These are phyloP conservation scores for Ajuga chamaepitys DNA, from an alignment of 257 asterid genomes.

Conservation along the genomic window DNA sequence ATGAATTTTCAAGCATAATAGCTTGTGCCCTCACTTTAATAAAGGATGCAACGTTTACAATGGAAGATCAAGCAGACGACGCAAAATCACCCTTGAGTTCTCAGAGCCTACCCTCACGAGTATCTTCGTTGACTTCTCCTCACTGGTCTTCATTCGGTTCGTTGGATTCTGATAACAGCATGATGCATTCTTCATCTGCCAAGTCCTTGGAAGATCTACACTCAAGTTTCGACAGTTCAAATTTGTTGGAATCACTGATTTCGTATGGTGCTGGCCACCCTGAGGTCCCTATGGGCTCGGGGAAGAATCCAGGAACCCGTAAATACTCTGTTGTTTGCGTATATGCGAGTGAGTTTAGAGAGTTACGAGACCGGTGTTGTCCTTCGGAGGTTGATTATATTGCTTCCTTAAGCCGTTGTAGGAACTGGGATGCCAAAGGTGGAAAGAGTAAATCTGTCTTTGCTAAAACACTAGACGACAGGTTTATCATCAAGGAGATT, in stretches of 20 bases:
- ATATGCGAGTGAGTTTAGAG: constrained; percentile 57
- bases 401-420: constrained; percentile 88
- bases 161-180: constrained; percentile 38
- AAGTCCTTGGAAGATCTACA: constrained; percentile 39
- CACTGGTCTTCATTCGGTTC: constrained; percentile 63
- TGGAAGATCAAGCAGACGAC: constrained; percentile 33
- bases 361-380: constrained; percentile 66
- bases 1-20: constrained; percentile 86
- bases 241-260: constrained; percentile 56
- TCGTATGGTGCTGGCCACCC: constrained; percentile 63
- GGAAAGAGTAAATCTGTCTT: constrained; percentile 93
- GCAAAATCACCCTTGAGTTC: constrained; percentile 32
- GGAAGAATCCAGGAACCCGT: constrained; percentile 57
- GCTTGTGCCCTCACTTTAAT: constrained; percentile 78
- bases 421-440: constrained; percentile 90
- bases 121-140: constrained; percentile 47
- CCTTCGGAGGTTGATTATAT: constrained; percentile 71
- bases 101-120: constrained; percentile 38
- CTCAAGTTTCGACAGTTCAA: constrained; percentile 62
- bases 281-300: constrained; percentile 74
- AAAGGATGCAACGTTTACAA: constrained; percentile 33
- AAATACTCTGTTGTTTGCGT: constrained; percentile 76
- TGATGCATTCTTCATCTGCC: constrained; percentile 32
- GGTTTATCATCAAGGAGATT: constrained; percentile 82
- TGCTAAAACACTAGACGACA: constrained; percentile 84